phyloP scores from a whole-genome alignment of 805 yeast species.

The Millerago galiae region DNA sequence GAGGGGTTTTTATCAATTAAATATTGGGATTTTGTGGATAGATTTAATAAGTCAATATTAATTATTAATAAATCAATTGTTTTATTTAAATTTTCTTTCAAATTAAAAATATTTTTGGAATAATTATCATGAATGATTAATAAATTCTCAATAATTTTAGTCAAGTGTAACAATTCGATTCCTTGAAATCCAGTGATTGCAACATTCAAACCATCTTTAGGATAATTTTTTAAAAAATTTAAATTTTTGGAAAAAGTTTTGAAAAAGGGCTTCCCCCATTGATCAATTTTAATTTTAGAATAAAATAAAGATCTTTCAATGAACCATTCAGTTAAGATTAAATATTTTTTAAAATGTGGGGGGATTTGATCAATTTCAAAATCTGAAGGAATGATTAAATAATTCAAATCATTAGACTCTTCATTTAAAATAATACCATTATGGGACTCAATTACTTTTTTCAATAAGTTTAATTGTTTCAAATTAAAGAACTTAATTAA shows the following conservation, averaged over 20 bases:
- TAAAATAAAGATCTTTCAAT: constrained; percentile 67
- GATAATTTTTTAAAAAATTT: constrained; percentile 1
- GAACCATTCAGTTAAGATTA: constrained; percentile 70
- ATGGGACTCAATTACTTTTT: constrained; percentile 38
- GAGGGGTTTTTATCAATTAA: constrained; percentile 27
- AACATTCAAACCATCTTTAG: constrained; percentile 17
- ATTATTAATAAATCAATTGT: constrained; percentile 43
- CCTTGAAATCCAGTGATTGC: constrained; percentile 74
- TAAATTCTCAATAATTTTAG: constrained; percentile 45
- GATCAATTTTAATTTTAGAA: constrained; percentile 41
- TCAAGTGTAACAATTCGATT: constrained; percentile 64
- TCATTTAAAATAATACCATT: constrained; percentile 30
- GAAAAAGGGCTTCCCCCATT: constrained; percentile 54
- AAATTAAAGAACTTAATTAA: constrained; percentile 34
- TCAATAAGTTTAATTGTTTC: constrained; percentile 32
- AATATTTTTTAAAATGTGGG: constrained; percentile 12
- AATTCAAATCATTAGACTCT: constrained; percentile 4
- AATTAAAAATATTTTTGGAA: neutral
- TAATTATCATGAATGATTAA: constrained; percentile 43
- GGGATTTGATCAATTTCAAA: constrained; percentile 13
- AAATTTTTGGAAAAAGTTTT: constrained; percentile 16
- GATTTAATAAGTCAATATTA: constrained; percentile 25
- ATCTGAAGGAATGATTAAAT: constrained; percentile 18
- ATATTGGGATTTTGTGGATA: constrained; percentile 1
- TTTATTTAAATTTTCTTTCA: constrained; percentile 46